A percentile compares a stretch with the other conserved stretches of the same genome.
phyloP scores from a whole-genome alignment of 257 asterid species.

The Solanum stenotomum region DNA sequence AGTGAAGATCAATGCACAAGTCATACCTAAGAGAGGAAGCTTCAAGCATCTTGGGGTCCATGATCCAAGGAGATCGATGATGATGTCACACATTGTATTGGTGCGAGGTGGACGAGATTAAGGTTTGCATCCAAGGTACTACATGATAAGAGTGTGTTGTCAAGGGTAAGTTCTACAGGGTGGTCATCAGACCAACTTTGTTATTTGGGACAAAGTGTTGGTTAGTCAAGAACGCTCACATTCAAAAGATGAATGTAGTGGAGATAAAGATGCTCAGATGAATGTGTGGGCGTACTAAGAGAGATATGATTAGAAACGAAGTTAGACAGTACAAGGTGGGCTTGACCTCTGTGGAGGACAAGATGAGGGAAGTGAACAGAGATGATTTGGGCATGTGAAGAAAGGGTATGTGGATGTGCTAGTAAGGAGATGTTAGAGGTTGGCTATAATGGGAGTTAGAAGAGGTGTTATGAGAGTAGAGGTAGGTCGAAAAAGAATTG shows the following conservation, averaged over 20 bases:
- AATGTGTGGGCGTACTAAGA: background rate
- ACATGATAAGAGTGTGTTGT: background rate
- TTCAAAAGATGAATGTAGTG: background rate
- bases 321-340: background rate
- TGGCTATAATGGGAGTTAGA: background rate
- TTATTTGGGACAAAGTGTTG: background rate
- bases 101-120: background rate
- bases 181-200: background rate
- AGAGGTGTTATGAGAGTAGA: background rate
- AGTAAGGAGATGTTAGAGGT: background rate
- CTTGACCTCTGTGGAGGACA: background rate
- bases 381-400: background rate
- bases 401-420: background rate
- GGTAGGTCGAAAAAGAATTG: background rate
- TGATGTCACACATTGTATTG: background rate
- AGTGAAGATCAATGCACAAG: background rate
- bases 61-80: background rate
- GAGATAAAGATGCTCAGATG: background rate
- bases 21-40: background rate
- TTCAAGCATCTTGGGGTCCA: background rate
- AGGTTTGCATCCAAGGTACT: background rate
- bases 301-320: background rate
- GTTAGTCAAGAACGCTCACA: background rate
- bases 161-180: background rate
- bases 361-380: background rate